Percentiles rank a stretch among this genome's conserved stretches.
phyloP scores from a whole-genome alignment of 768 basidiomycete genomes.

The Tulasnella sp. region DNA sequence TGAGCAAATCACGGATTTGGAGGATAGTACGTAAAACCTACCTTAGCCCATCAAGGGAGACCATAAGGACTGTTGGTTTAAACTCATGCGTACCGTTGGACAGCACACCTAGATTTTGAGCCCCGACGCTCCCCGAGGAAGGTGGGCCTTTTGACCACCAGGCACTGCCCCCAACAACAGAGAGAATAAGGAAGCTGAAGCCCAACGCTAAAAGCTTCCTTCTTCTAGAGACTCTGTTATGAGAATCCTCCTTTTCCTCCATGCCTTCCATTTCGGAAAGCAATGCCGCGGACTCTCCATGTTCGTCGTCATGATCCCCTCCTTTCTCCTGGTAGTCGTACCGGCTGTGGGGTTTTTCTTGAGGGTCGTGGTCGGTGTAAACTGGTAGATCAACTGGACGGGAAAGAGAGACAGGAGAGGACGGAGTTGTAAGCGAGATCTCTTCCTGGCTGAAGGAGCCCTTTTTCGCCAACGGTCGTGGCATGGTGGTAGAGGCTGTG shows the following conservation, averaged over 20 bases:
- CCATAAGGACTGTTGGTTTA: slow-evolving; percentile 72
- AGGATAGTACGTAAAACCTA: slow-evolving; percentile 35
- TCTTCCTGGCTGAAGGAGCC: background rate
- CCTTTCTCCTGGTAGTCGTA: background rate
- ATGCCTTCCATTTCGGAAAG: background rate
- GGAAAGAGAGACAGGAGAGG: background rate
- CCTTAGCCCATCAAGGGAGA: slow-evolving; percentile 86
- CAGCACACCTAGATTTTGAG: slow-evolving; percentile 15
- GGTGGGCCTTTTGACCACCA: background rate
- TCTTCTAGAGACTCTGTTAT: background rate
- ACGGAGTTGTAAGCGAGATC: background rate
- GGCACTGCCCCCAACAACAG: background rate
- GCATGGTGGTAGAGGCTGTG: background rate
- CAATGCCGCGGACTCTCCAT: slow-evolving; percentile 2
- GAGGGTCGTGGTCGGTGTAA: background rate
- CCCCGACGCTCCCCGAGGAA: background rate
- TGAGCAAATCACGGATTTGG: slow-evolving; percentile 15
- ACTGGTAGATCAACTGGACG: background rate
- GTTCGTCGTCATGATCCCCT: background rate
- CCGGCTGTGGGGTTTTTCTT: background rate
- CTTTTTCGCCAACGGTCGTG: background rate
- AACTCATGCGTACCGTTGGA: slow-evolving; percentile 84
- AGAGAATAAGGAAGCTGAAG: background rate
- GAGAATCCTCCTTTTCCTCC: background rate
- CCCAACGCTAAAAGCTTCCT: background rate